Evolutionary conservation across 768 basidiomycete genomes (phyloP), one percentile per base, ranked within the genome.

Genomic region (Podaxis rugospora): DNA sequence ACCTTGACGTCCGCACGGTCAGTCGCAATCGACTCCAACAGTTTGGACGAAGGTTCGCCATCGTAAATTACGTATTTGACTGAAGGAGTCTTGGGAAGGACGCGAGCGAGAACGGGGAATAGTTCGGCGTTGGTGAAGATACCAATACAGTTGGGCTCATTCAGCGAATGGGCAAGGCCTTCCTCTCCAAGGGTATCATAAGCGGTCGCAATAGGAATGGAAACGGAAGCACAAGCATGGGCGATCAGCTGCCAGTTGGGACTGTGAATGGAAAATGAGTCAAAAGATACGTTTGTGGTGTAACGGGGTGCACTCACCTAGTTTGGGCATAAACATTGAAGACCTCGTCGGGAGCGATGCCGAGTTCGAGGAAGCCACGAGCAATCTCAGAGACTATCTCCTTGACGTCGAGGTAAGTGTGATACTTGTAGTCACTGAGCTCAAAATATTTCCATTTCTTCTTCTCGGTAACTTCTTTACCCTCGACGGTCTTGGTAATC

Each of bases 361-460:
- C 92, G 18, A 95, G 75, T 65, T 90, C 83, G 51, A 91, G 69
- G 57, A 97, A 74, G 7, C 86, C 94, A 11, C 87, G 79, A 0
- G 86, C 89, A 51, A 93, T 75, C 66, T 88, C 84, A 2, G 78
- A 77, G 3, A 90, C 83, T 4, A 78, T 75, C 27, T 86, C 82
- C 68, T 87, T 80, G 62, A 95, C 79, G 66, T 93, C 84, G 63
- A 88, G 66, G 72, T 85, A 98, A 55, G 73, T 84, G 68, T 89
- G 75, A 72, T 87, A 98, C 74, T 92, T 84, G 82, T 90, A 98
- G 63, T 90, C 89, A 73, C 89, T 89, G 61, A 98, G 82, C 73
- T 95, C 83, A 74, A 93, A 99, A 75, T 89, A 98, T 70, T 90
- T 93, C 96, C 96, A 99, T 59, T 81, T 92, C 84, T 99, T 99